Evolutionary conservation across 2,329 filamentous ascomycete species (phyloP), one percentile per base, ranked within the genome.

Genomic region (Nemania abortiva): DNA sequence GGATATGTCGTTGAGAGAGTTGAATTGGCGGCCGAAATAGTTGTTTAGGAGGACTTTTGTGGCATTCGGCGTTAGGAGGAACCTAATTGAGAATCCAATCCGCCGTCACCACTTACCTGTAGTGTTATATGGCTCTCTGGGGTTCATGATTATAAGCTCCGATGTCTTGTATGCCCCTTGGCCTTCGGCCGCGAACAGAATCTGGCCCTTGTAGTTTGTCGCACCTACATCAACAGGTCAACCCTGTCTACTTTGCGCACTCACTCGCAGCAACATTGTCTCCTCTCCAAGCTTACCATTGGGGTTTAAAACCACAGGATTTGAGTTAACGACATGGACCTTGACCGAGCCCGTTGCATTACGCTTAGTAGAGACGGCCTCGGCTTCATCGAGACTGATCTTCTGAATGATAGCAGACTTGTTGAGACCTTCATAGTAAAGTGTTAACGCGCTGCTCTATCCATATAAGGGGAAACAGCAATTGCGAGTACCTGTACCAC

Each of bases 11-110:
- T 90, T 90, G 11, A 89, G 78, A 0, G 87, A 89, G 75, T 85
- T 88, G 78, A 90, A 90, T 49, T 85, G 82, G 2, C 87, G 84
- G 20, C 88, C 88, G 58, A 87, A 87, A 75, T 82, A 91, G 76
- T 87, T 88, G 72, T 88, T 88, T 18, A 91, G 66, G 13, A 91
- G 78, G 0, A 84, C 83, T 82, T 27, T 27, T 5, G 5, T 22
- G 1, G 4, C 10, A 37, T 63, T 37, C 50, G 55, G 18, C 59
- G 64, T 66, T 54, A 66, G 71, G 9, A 53, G 68, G 62, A 11
- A 52, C 6, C 13, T 15, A n/a, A 29, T 10, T 10, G 18, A 10
- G 20, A 9, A 6, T 31, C 13, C 27, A 13, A 6, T 37, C 18
- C 37, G 29, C 2, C 29, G 2, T 2, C 11, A 42, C 18, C 11